Evolutionary conservation across 805 yeast genomes (phyloP), one percentile per base, ranked within the genome.

Genomic region (Clavispora santaluciae): DNA sequence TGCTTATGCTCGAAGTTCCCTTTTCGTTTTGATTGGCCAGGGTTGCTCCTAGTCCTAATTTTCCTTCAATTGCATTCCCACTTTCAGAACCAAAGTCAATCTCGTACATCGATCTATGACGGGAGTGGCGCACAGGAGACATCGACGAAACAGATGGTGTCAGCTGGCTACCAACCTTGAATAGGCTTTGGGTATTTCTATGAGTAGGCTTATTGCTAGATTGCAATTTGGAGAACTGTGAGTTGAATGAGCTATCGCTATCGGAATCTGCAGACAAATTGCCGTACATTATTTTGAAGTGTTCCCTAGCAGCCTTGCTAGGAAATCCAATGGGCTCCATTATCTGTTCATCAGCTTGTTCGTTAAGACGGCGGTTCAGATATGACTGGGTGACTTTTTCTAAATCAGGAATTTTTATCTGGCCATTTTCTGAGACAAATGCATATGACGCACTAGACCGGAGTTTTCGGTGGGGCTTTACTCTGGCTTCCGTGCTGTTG

Each of bases 321-420:
- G 72, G 73, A 5, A 60, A 43, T 3, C 70, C 70, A 15, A 63
- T 51, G n/a, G 68, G 69, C 36, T 64, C 69, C 33, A 62, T 20
- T 12, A 26, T 6, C 23, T 6, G n/a, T 46, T 41, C 5, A 41
- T 38, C 31, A 12, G n/a, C 15, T 12, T 26, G 13, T 6, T 8
- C 13, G 13, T 6, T 8, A 10, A 23, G 25, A 4, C 11, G 25
- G 11, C 12, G 8, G 29, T 25, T 25, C 29, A 25, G 29, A n/a
- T 25, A 16, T 7, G 29, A 23, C 12, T 15, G 20, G n/a, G 36
- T 10, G 6, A 17, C n/a, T 20, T 60, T 64, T 22, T 54, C 54
- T 20, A 68, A 53, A 35, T 67, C 66, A 1, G 75, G 74, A 17
- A 70, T 70, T 40, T 68, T 70, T 16, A 70, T 70, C 38, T 66